These are phyloP conservation scores for Podaxis carcinomalis DNA, from an alignment of 768 basidiomycete genomes.

Conservation along the genomic window DNA sequence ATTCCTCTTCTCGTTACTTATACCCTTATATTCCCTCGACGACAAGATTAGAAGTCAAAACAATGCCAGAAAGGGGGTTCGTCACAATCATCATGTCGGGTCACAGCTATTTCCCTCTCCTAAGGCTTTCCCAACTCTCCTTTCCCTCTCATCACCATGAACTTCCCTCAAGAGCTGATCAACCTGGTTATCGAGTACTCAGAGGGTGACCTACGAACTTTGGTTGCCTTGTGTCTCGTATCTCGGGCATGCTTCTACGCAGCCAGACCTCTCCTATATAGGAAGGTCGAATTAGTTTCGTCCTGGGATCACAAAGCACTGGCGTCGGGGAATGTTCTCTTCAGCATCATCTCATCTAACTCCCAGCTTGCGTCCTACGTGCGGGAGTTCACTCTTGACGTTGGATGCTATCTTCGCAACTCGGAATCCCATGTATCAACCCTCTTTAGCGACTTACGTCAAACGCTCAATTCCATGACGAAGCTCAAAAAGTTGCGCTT, in stretches of 20 bases:
- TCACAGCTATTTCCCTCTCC: background rate
- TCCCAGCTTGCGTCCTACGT: conserved; percentile 1
- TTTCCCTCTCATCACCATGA: background rate
- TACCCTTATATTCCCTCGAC: background rate
- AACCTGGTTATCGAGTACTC: conserved; percentile 1
- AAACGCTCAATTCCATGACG: background rate
- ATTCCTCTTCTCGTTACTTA: background rate
- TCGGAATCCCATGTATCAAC: background rate
- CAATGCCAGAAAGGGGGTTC: background rate
- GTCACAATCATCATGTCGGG: background rate
- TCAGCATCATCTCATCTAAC: background rate
- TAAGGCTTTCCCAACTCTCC: background rate
- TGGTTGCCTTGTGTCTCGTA: background rate
- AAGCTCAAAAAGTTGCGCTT: background rate
- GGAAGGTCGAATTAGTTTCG: background rate
- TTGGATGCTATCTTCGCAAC: background rate
- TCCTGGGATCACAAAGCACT: background rate
- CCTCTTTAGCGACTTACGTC: background rate
- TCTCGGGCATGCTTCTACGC: conserved; percentile 1
- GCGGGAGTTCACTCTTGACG: background rate
- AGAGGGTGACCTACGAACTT: background rate
- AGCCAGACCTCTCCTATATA: conserved; percentile 1
- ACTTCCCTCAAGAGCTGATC: conserved; percentile 1
- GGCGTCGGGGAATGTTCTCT: background rate
- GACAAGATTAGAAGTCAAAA: background rate